These are phyloP conservation scores for Alternaria hordeiaustralica DNA, from an alignment of 2,329 filamentous ascomycete species.

Conservation along the genomic window DNA sequence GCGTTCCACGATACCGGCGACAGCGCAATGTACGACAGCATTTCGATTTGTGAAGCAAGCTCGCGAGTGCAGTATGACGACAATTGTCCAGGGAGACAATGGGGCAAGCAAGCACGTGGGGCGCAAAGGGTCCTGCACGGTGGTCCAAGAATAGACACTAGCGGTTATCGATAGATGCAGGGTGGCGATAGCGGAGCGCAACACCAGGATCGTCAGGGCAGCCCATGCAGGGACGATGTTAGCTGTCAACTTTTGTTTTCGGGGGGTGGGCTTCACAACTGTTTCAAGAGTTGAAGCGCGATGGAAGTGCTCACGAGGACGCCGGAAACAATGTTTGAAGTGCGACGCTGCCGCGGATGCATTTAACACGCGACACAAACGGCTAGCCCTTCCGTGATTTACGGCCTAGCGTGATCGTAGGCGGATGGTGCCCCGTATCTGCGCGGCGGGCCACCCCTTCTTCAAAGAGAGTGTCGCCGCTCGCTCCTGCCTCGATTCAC, in stretches of 20 bases:
- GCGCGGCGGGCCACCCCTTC: constrained; percentile 7
- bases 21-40: neutral
- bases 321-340: neutral
- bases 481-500: neutral
- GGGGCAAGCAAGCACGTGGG: constrained; percentile 5
- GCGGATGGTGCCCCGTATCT: constrained; percentile 3
- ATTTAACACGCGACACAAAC: neutral
- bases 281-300: neutral
- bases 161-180: constrained; percentile 16
- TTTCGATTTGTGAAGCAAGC: neutral
- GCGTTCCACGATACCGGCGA: neutral
- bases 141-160: constrained; percentile 9
- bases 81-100: neutral
- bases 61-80: neutral
- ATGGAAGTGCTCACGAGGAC: neutral
- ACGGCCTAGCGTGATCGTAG: neutral
- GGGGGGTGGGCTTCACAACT: neutral
- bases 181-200: constrained; percentile 8
- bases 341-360: neutral
- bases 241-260: neutral
- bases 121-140: constrained; percentile 3
- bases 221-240: constrained; percentile 3
- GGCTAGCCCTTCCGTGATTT: neutral
- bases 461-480: constrained; percentile 5
- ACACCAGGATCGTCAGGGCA: neutral